These are phyloP conservation scores for Solanum chacoense DNA, from an alignment of 305 asterid species.

Conservation along the genomic window DNA sequence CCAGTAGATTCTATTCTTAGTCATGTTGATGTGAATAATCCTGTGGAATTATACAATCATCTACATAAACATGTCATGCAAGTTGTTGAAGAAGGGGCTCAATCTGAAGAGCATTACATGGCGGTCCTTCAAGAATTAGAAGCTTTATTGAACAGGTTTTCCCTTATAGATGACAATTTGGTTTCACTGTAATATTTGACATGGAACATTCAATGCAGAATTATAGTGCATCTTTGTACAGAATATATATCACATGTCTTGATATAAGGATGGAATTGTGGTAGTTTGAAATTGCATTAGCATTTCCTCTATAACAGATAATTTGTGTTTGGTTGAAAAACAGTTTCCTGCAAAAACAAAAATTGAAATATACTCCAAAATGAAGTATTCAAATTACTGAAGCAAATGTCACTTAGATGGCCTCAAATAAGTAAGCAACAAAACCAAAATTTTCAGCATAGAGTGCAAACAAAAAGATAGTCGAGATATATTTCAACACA, in stretches of 20 bases:
- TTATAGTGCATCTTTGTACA: background rate
- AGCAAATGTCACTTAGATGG: background rate
- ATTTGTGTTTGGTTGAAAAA: background rate
- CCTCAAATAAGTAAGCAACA: background rate
- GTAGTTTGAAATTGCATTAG: background rate
- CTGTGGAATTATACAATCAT: slow-evolving; percentile 20
- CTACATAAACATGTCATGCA: slow-evolving; percentile 18
- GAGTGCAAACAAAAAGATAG: background rate
- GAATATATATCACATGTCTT: background rate
- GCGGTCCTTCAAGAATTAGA: slow-evolving; percentile 28
- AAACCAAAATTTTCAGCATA: background rate
- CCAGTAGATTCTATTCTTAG: background rate
- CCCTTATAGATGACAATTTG: slow-evolving; percentile 9
- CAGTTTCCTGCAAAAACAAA: background rate
- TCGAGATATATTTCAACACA: background rate
- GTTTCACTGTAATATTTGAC: background rate
- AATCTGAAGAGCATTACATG: slow-evolving; percentile 26
- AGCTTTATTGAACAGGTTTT: slow-evolving; percentile 20
- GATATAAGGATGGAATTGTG: background rate
- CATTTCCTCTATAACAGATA: background rate
- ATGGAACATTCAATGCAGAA: background rate
- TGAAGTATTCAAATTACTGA: background rate
- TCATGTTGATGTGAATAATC: slow-evolving; percentile 19
- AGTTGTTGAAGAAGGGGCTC: slow-evolving; percentile 42
- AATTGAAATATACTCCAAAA: background rate